Evolutionary conservation across 768 basidiomycete species (phyloP), one percentile per base, ranked within the genome.

Genomic region (Suillus americanus): DNA sequence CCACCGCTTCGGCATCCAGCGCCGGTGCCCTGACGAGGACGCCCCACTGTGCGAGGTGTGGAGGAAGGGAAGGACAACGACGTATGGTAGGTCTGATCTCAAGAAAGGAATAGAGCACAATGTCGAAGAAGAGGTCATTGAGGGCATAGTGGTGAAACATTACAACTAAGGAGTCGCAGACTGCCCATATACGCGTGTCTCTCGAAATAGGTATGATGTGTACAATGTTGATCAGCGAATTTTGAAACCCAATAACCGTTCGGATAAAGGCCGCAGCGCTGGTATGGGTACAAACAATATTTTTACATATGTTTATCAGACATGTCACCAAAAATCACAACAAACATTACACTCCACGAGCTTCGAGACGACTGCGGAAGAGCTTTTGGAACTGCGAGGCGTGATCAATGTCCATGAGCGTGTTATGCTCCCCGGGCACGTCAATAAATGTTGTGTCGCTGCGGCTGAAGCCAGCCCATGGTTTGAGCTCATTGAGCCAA

Each of bases 91-190:
- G 61, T 72, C 71, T 16, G 67, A 74, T 43, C 70, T 81, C 18
- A 70, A 69, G 65, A 70, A 68, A 61, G 72, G 69, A n/a, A 63
- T 9, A 20, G 78, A 81, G 38, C 74, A 76, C 56, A 77, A 79
- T 6, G 77, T 80, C 1, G 81, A 85, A 64, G 83, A 82, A 67
- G 82, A 85, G 67, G 62, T 80, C 38, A 74, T 85, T 37, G 74
- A 77, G 53, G 82, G 83, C 0, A 33, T 83, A 2, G 63, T 82
- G 1, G 81, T 85, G 20, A 80, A 79, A 67, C 83, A 84, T 64
- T 84, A 81, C 65, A 83, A 82, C 61, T 85, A 65, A 76, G 33
- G 54, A 55, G 30, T 23, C 20, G 20, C 33, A 13, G 53, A 35
- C 10, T n/a, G 8, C 18, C 16, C 51, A 25, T 25, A 16, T 55